These are phyloP conservation scores for Cryphonectria carpinicola DNA, from an alignment of 2,329 filamentous ascomycete genomes.

Conservation along the genomic window DNA sequence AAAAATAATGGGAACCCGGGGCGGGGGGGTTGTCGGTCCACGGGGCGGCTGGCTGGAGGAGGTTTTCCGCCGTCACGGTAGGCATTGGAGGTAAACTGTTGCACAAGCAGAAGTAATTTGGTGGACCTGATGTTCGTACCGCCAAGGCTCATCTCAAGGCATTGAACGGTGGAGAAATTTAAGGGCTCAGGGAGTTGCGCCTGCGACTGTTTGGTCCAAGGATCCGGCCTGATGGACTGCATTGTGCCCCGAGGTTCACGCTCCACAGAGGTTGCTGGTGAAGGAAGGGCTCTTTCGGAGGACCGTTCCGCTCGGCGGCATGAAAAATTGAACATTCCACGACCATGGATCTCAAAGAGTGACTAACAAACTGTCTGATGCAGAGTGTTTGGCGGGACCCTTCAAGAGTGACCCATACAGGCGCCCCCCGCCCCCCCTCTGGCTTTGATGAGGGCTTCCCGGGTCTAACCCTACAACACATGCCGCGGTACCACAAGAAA, in stretches of 20 bases:
- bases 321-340: not conserved
- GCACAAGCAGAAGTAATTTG: not conserved
- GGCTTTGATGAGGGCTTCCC: constrained; percentile 5
- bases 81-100: not conserved
- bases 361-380: constrained; percentile 18
- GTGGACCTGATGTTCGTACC: constrained; percentile 3
- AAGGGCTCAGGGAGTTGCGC: not conserved
- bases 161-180: not conserved
- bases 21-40: not conserved
- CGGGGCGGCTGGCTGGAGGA: not conserved
- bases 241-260: constrained; percentile 10
- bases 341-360: not conserved
- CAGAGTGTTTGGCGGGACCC: constrained; percentile 1
- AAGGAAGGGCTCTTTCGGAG: not conserved
- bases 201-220: constrained; percentile 1
- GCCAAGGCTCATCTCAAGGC: not conserved
- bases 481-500: constrained; percentile 4
- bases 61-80: not conserved
- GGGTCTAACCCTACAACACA: not conserved
- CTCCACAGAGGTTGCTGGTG: constrained; percentile 14
- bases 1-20: not conserved
- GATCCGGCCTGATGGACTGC: constrained; percentile 15
- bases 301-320: constrained; percentile 11
- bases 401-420: constrained; percentile 2
- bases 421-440: not conserved